Evolutionary conservation across 176 grass and related monocot species (phyloP), one percentile per base, ranked within the genome.

Genomic region (Areca catechu): DNA sequence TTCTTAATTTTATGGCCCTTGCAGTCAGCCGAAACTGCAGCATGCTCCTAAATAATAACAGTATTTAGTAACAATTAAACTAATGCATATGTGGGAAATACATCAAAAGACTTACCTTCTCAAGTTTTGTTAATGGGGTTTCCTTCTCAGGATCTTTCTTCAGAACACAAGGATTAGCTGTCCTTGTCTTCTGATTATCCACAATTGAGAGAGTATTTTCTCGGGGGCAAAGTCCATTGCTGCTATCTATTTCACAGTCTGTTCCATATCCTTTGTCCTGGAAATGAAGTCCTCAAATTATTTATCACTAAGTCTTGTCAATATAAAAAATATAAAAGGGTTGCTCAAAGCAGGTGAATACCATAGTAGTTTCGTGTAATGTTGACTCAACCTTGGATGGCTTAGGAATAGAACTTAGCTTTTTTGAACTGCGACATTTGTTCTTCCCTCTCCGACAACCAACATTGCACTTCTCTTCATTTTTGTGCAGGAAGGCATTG

Each of bases 371-470:
- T 20, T 55, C 17, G 9, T 24, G 28, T 47, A 27, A 20, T 10
- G 22, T 24, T 6, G 49, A 10, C 54, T 43, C 25, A 60, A 88
- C 83, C 78, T 88, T 91, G 49, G 62, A 80, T 51, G 63, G 50
- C 62, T 91, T 96, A 58, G 74, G 48, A 64, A 37, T 57, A 16
- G 71, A 22, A 53, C 53, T 61, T 67, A 65, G 50, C 61, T 85
- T 97, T 82, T 82, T 84, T 18, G 72, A 78, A 70, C 54, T 88
- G 67, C 60, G 85, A 74, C 67, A 71, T 59, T 82, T 97, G 22
- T 90, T 87, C 75, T 91, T 97, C 67, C 86, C 92, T 91, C 91
- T 97, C 27, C 68, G 78, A 82, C 74, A 74, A 64, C 71, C 24
- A 53, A 61, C 68, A 37, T 25, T 72, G 34, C 34, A 65, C 62